A percentile compares a stretch with the other conserved stretches of the same genome.
These are phyloP conservation scores for Coniochaeta hoffmannii DNA, from an alignment of 2,329 filamentous ascomycete genomes.

Conservation along the genomic window DNA sequence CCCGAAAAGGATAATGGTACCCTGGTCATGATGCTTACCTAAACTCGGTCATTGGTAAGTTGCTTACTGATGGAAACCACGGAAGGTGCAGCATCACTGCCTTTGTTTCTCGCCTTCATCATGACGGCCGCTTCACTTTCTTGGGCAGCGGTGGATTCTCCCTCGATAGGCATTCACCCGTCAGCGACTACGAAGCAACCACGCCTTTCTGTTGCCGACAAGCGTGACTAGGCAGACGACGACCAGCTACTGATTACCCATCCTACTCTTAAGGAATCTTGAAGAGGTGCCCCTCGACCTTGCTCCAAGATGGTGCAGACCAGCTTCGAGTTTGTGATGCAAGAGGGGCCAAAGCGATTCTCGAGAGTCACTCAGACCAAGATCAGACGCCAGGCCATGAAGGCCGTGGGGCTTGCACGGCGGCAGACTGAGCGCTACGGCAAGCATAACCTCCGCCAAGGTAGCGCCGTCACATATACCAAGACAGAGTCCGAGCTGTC, in stretches of 20 bases:
- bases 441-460: background rate
- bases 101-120: background rate
- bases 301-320: background rate
- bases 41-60: background rate
- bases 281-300: background rate
- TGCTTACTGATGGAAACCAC: background rate
- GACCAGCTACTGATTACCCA: background rate
- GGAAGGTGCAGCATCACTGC: background rate
- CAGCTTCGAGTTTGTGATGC: background rate
- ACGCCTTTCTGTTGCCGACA: background rate
- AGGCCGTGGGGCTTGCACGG: background rate
- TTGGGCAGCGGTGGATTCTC: background rate
- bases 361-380: background rate
- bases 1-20: background rate
- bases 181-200: background rate
- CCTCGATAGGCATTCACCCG: background rate
- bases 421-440: background rate
- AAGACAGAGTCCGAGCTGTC: background rate
- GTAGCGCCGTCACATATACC: background rate
- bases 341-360: background rate
- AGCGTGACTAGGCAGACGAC: background rate
- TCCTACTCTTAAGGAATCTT: background rate
- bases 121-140: background rate
- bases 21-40: background rate
- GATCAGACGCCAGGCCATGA: slow-evolving; percentile 1